phyloP scores from a whole-genome alignment of 139 green algal genomes.

The Chlorella sp. region DNA sequence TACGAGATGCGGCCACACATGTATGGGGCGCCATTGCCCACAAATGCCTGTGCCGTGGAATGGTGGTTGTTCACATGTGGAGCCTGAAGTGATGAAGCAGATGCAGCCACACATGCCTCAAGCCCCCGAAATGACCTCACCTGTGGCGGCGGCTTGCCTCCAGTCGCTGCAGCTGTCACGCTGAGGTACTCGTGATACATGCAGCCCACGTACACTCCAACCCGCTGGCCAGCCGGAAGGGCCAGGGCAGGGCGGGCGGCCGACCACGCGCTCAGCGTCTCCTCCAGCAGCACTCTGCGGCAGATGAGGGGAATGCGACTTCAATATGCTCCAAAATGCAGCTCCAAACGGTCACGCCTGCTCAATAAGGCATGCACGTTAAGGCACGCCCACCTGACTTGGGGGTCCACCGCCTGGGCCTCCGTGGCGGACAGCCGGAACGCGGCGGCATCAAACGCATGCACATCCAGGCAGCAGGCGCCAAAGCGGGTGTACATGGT shows the following conservation, averaged over 20 bases:
- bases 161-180: background rate
- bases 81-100: too few species aligned
- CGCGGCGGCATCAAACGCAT: constrained; percentile 69
- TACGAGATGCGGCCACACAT: constrained; percentile 65
- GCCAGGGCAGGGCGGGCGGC: background rate
- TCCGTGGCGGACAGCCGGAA: constrained; percentile 71
- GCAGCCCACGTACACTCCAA: constrained; percentile 59
- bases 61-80: too few species aligned
- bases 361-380: too few species aligned
- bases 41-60: constrained; percentile 4
- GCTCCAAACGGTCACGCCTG: too few species aligned
- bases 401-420: constrained; percentile 71
- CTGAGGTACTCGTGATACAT: constrained; percentile 66
- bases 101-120: too few species aligned
- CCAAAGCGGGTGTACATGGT: constrained; percentile 49
- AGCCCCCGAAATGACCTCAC: too few species aligned
- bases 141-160: constrained; percentile 17
- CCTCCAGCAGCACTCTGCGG: constrained; percentile 72
- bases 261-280: background rate
- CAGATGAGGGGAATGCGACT: too few species aligned
- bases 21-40: constrained; percentile 51
- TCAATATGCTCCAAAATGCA: too few species aligned
- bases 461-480: constrained; percentile 62
- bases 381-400: constrained; percentile 29
- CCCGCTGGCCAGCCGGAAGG: background rate